phyloP scores from a whole-genome alignment of 2,329 filamentous ascomycete species.

The Penicillium sp. region DNA sequence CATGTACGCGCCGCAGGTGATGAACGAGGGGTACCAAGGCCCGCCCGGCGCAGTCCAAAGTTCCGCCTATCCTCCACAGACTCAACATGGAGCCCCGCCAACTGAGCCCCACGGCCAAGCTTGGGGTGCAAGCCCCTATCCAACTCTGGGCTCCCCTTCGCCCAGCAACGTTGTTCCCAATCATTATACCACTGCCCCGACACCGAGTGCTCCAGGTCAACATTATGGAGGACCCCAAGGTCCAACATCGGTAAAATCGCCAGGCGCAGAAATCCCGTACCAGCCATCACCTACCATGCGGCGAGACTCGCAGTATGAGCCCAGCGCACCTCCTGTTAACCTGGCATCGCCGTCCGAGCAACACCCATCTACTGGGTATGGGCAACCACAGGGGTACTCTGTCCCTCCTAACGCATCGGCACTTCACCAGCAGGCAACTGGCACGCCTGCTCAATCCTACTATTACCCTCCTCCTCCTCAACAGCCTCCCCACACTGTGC shows the following conservation, averaged over 20 bases:
- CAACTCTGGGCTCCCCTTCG: conserved; percentile 21
- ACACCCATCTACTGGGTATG: conserved; percentile 13
- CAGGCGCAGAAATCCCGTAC: conserved; percentile 17
- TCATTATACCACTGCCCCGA: conserved; percentile 9
- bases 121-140: conserved; percentile 22
- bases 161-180: conserved; percentile 10
- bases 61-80: conserved; percentile 15
- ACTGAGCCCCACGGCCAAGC: conserved; percentile 14
- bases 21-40: conserved; percentile 14
- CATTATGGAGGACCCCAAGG: conserved; percentile 20
- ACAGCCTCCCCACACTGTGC: conserved; percentile 10
- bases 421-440: conserved; percentile 17
- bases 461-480: conserved; percentile 19
- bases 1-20: conserved; percentile 16
- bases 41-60: conserved; percentile 7
- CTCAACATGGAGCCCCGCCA: conserved; percentile 7
- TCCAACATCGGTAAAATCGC: conserved; percentile 9
- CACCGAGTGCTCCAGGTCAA: conserved; percentile 10
- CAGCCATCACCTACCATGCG: conserved; percentile 21
- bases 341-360: conserved; percentile 14
- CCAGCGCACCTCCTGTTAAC: conserved; percentile 13
- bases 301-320: conserved; percentile 25
- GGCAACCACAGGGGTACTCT: conserved; percentile 20
- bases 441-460: conserved; percentile 21
- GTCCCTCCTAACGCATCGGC: conserved; percentile 8